Base-by-base conservation (phyloP, 495 filamentous ascomycete species). In the Tuber indicum region DNA sequence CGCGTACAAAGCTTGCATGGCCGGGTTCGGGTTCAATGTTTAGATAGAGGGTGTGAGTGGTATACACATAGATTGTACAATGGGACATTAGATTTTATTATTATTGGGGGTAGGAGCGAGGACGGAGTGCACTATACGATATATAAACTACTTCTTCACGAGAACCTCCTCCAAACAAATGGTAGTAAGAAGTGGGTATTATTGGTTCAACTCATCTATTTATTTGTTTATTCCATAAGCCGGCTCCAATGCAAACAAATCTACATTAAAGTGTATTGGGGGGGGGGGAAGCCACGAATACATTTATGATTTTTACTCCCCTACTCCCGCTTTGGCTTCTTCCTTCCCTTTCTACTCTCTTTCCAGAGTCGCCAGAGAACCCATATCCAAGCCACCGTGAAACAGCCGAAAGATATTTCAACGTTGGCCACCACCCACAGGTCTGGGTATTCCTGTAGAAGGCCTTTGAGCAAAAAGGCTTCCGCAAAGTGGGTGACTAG, bases 341-440 rank as follows among this genome's bases (percentile, higher is more conserved):
- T 78, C 76, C 12, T 44, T 70, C 82, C 71, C 23, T 81, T 76
- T 32, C 76, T 75, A 72, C 90, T 91, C 82, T 93, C 89, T 74
- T 86, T 84, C 58, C 93, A 84, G 77, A 97, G 79, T 78, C 88
- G 90, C 88, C 89, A 91, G 73, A 94, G 84, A 81, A 93, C 97
- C 96, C 96, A 98, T 7, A 95, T 83, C 84, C 97, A 97, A 81
- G 93, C 94, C 39, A 97, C 84, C 0, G 89, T 89, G 82, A 98
- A 99, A 3, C 93, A 95, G 16, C 88, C 91, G 43, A 92, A 92
- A 10, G 95, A 96, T 14, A 98, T 86, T 39, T 93, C 88, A 4
- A 94, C 94, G 80, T 98, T 98, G 17, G 90, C 85, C 1, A 99
- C 96, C 12, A 94, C 91, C 94, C 94, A 98, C 16, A 99, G 84